Conservation (phyloP, 2,329 filamentous ascomycete genomes). For the Trichoderma breve region DNA sequence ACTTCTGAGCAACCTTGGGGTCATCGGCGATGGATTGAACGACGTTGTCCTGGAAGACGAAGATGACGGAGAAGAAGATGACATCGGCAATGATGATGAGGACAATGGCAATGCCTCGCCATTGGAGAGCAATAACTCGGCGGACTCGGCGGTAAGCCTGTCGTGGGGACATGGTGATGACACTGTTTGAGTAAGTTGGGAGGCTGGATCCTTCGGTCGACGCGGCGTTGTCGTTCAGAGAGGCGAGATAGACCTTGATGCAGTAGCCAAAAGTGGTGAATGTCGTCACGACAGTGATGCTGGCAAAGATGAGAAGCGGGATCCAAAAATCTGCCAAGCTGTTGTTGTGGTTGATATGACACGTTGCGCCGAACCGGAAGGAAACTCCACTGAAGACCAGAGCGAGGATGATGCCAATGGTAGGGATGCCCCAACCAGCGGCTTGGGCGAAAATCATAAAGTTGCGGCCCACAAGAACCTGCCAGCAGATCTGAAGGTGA, state of each 20-base stretch:
- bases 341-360: conserved; percentile 89
- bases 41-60: conserved; percentile 80
- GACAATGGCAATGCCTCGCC: conserved; percentile 88
- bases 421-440: conserved; percentile 80
- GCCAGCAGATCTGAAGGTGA: conserved; percentile 98
- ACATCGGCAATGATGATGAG: conserved; percentile 88
- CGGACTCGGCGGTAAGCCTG: conserved; percentile 85
- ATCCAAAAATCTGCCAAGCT: conserved; percentile 88
- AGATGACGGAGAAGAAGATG: conserved; percentile 89
- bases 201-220: conserved; percentile 71
- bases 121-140: conserved; percentile 86
- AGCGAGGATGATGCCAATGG: conserved; percentile 70
- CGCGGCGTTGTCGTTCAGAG: conserved; percentile 69
- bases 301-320: conserved; percentile 76
- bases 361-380: conserved; percentile 86
- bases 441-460: conserved; percentile 86
- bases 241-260: conserved; percentile 88
- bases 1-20: conserved; percentile 54
- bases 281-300: conserved; percentile 74
- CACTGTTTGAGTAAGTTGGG: conserved; percentile 68
- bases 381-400: conserved; percentile 87
- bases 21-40: conserved; percentile 58
- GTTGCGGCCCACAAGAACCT: conserved; percentile 78
- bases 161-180: conserved; percentile 74
- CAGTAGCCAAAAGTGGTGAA: conserved; percentile 88